Percentiles rank a stretch among this genome's conserved stretches.
These are phyloP conservation scores for Telfairia occidentalis DNA, from an alignment of 331 rosid genomes.

Conservation along the genomic window DNA sequence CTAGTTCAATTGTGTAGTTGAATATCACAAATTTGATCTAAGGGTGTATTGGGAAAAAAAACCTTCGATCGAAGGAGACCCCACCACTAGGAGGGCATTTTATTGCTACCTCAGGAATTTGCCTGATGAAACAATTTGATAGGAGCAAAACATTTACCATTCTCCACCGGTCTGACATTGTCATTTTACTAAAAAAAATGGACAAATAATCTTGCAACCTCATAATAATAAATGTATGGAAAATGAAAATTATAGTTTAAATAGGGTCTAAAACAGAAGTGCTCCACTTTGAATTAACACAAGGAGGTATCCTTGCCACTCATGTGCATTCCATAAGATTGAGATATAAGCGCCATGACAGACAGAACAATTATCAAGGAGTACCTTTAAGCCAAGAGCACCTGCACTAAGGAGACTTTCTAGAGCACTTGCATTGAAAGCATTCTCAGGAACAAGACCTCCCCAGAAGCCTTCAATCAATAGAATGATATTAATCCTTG, in stretches of 20 bases:
- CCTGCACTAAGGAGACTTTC: constrained; percentile 77
- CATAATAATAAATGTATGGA: not conserved
- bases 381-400: constrained; percentile 89
- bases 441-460: constrained; percentile 91
- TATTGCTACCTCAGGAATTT: not conserved
- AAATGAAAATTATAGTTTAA: not conserved
- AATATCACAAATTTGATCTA: not conserved
- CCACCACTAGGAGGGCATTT: not conserved
- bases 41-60: not conserved
- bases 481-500: not conserved
- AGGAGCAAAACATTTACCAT: not conserved
- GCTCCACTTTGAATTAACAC: not conserved
- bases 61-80: not conserved
- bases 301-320: not conserved
- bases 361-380: constrained; percentile 4
- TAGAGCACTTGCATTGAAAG: constrained; percentile 57
- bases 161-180: not conserved
- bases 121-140: not conserved
- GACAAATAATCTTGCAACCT: not conserved
- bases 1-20: not conserved
- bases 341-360: not conserved
- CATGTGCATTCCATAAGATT: not conserved
- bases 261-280: not conserved
- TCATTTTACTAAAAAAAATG: not conserved
- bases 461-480: constrained; percentile 87